Percentiles rank a stretch among this genome's conserved stretches.
phyloP scores from a whole-genome alignment of 1,284 basidiomycete genomes.

The Fomitopsis palustris region DNA sequence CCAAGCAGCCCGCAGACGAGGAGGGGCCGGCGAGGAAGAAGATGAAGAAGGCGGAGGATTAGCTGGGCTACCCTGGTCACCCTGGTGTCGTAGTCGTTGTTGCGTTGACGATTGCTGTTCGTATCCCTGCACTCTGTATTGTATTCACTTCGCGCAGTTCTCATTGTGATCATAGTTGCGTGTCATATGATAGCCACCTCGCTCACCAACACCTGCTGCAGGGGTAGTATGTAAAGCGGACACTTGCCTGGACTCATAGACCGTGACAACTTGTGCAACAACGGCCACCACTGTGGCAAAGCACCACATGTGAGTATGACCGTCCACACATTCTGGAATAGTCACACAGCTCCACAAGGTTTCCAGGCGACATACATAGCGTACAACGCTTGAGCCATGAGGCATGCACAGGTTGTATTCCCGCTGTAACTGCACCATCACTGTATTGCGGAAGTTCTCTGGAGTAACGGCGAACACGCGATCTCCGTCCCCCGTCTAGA shows the following conservation, averaged over 20 bases:
- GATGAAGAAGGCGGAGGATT: constrained; percentile 40
- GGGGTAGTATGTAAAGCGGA: too few species aligned
- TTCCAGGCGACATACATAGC: background rate
- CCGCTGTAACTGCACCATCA: background rate
- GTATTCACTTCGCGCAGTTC: background rate
- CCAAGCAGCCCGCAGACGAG: constrained; percentile 42
- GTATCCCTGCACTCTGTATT: background rate
- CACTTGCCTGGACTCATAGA: too few species aligned
- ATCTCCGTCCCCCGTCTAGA: too few species aligned
- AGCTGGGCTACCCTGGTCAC: too few species aligned
- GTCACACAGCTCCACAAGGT: background rate
- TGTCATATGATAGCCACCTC: too few species aligned
- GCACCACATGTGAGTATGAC: too few species aligned
- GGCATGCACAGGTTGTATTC: background rate
- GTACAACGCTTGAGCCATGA: background rate
- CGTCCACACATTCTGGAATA: too few species aligned
- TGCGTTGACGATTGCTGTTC: constrained; percentile 2
- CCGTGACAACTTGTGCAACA: too few species aligned
- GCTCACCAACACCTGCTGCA: too few species aligned
- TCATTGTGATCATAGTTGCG: too few species aligned
- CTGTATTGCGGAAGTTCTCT: background rate
- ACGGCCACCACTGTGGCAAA: too few species aligned
- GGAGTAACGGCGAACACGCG: too few species aligned
- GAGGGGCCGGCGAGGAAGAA: constrained; percentile 73
- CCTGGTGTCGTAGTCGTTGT: background rate